Conservation (phyloP, 768 basidiomycete genomes). For the Termitomyces sp. region DNA sequence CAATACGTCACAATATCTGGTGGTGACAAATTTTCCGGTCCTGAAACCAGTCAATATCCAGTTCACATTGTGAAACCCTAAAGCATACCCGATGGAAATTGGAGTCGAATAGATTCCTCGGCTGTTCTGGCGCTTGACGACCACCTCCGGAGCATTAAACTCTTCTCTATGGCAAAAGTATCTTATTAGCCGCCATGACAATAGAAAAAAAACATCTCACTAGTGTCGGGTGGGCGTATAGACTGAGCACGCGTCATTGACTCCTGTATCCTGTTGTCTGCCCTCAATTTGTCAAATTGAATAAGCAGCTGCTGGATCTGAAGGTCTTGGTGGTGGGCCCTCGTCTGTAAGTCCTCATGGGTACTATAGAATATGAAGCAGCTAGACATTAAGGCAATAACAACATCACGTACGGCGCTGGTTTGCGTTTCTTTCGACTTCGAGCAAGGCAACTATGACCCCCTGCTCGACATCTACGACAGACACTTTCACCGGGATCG, state of each 20-base stretch:
- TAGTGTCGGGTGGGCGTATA: conserved; percentile 3
- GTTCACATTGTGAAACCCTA: neutral
- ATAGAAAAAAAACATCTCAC: neutral
- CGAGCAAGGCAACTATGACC: conserved; percentile 41
- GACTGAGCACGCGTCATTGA: conserved; percentile 30
- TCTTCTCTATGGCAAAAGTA: conserved; percentile 1
- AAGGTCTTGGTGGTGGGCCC: conserved; percentile 37
- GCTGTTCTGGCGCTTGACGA: conserved; percentile 24
- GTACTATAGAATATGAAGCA: conserved; percentile 27
- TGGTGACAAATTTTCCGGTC: conserved; percentile 14
- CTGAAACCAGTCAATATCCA: neutral
- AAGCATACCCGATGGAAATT: conserved; percentile 26
- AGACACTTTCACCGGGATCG: conserved; percentile 35
- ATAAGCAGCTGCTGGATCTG: conserved; percentile 39
- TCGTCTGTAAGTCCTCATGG: conserved; percentile 47
- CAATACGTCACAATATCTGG: conserved; percentile 46
- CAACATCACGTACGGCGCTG: conserved; percentile 39
- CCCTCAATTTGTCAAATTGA: conserved; percentile 35
- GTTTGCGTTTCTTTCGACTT: conserved; percentile 49
- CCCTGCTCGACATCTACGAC: conserved; percentile 42
- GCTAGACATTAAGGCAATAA: neutral
- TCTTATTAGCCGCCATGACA: neutral
- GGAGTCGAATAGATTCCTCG: conserved; percentile 29
- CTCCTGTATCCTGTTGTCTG: conserved; percentile 33
- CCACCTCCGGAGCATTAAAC: conserved; percentile 10